phyloP scores from a whole-genome alignment of 805 yeast genomes.

The Brettanomyces nanus region DNA sequence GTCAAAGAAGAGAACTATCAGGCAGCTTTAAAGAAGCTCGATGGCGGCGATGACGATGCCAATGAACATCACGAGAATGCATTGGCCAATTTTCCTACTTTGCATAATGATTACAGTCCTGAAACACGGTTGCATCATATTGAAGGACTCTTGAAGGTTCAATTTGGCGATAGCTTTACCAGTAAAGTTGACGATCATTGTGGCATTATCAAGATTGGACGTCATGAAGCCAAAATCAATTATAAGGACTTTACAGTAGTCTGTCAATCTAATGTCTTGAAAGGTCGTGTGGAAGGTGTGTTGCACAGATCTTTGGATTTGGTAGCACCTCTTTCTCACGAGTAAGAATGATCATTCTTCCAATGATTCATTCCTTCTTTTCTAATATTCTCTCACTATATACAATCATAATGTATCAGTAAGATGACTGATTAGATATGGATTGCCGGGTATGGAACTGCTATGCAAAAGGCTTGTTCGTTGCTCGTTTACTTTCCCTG shows the following conservation, averaged over 20 bases:
- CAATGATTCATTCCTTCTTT: not conserved
- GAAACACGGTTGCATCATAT: conserved; percentile 44
- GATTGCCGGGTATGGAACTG: no score
- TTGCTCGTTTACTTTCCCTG: no score
- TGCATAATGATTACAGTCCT: conserved; percentile 27
- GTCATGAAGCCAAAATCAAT: conserved; percentile 60
- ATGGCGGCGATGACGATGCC: not conserved
- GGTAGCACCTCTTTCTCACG: conserved; percentile 70
- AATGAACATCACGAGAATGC: no score
- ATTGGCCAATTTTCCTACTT: not conserved
- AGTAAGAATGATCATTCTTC: conserved; percentile 5
- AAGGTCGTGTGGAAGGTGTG: conserved; percentile 76
- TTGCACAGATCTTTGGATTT: conserved; percentile 68
- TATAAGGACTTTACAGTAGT: conserved; percentile 55
- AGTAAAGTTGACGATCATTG: conserved; percentile 32
- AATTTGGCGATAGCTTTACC: conserved; percentile 74
- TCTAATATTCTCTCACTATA: not conserved
- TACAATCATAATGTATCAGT: not conserved
- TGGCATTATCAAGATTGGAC: conserved; percentile 67
- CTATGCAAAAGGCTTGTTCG: no score
- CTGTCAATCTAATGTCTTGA: conserved; percentile 67
- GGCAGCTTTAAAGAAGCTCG: conserved; percentile 5
- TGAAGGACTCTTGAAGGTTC: conserved; percentile 60
- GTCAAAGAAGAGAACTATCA: conserved; percentile 5
- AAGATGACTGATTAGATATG: not conserved